A percentile compares a stretch with the other conserved stretches of the same genome.
phyloP scores from a whole-genome alignment of 139 green algal genomes.

The Chlorella sorokiniana region DNA sequence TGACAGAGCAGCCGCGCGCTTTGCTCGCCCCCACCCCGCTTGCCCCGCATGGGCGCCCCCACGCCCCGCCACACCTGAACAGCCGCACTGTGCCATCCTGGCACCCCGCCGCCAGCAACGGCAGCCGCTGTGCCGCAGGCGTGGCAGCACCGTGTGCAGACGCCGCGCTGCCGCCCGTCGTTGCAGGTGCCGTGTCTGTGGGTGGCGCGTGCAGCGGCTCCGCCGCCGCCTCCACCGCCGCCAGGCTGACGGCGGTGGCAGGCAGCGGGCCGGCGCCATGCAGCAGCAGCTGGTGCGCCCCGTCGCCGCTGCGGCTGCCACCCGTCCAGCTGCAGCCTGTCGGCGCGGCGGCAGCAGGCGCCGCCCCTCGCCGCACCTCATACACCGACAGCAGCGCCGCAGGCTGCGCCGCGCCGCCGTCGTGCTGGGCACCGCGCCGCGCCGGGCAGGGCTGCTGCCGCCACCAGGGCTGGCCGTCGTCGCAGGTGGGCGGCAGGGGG shows the following conservation, averaged over 20 bases:
- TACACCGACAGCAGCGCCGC: neutral
- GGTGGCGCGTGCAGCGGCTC: neutral
- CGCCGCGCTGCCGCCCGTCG: neutral
- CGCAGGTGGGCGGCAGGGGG: neutral
- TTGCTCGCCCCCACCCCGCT: too few species aligned
- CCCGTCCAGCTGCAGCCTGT: neutral
- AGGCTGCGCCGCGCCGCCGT: neutral
- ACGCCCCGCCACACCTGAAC: slow-evolving; percentile 15
- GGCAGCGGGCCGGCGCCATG: slow-evolving; percentile 4
- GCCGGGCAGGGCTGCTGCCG: neutral
- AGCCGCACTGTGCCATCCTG: slow-evolving; percentile 23
- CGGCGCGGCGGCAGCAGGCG: neutral
- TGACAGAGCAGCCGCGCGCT: too few species aligned
- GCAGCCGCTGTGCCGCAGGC: neutral
- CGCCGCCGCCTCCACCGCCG: slow-evolving; percentile 1
- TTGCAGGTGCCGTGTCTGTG: neutral
- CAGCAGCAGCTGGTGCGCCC: slow-evolving; percentile 6
- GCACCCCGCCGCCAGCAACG: slow-evolving; percentile 12
- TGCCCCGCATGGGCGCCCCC: too few species aligned
- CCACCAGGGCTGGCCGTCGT: neutral
- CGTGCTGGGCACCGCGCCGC: neutral
- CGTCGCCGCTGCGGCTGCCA: neutral
- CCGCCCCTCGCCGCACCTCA: neutral
- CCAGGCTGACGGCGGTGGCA: slow-evolving; percentile 20
- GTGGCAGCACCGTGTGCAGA: neutral